Evolutionary conservation across 495 filamentous ascomycete genomes (phyloP).

Genomic region (Chaetomium fimeti): DNA sequence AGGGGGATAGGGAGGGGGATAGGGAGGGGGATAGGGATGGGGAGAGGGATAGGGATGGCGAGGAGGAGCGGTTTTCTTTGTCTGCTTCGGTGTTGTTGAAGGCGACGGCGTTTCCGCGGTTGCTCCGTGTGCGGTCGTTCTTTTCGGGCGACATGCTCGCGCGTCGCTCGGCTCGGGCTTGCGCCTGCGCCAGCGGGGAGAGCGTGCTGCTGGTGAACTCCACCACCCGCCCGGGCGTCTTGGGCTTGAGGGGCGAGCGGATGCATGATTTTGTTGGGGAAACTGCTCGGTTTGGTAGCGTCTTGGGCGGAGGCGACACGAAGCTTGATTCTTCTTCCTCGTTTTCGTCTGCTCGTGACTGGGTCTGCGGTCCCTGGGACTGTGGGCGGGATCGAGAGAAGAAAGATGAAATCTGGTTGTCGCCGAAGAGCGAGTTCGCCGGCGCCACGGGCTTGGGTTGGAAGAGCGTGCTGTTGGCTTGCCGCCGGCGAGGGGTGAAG

Average conservation of each 20-base stretch:
- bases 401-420: slow-evolving; percentile 21
- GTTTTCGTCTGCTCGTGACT: neutral
- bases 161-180: slow-evolving; percentile 31
- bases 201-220: slow-evolving; percentile 46
- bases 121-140: slow-evolving; percentile 3
- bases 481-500: slow-evolving; percentile 48
- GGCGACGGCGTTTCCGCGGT: neutral
- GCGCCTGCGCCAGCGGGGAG: slow-evolving; percentile 38
- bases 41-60: neutral
- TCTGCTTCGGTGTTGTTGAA: slow-evolving; percentile 7
- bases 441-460: slow-evolving; percentile 19
- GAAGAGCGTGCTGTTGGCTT: slow-evolving; percentile 39
- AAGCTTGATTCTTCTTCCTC: slow-evolving; percentile 25
- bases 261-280: slow-evolving; percentile 54
- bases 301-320: slow-evolving; percentile 16
- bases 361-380: neutral
- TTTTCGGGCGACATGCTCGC: slow-evolving; percentile 29
- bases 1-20: neutral
- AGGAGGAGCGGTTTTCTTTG: slow-evolving; percentile 20
- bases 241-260: slow-evolving; percentile 52
- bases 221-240: slow-evolving; percentile 48
- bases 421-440: slow-evolving; percentile 22
- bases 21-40: slow-evolving; percentile 3
- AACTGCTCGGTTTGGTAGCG: slow-evolving; percentile 36
- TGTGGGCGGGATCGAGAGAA: slow-evolving; percentile 17